phyloP scores from a whole-genome alignment of 2,329 filamentous ascomycete species.

The Arthrobotrys pseudoclavata region DNA sequence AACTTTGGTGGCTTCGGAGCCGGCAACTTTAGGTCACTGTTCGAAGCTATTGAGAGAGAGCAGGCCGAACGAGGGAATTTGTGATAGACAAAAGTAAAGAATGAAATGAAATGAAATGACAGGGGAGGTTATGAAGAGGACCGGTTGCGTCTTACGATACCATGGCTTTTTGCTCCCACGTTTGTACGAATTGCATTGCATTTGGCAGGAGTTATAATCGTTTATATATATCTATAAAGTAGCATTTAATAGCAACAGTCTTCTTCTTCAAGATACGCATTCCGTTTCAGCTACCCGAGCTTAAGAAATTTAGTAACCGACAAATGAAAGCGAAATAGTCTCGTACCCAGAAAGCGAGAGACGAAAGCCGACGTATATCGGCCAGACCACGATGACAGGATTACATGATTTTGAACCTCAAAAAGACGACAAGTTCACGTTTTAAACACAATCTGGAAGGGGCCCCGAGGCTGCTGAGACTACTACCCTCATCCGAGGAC shows the following conservation, averaged over 20 bases:
- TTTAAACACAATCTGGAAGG: too few species aligned
- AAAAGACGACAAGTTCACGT: too few species aligned
- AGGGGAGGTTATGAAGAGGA: neutral
- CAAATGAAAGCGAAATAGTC: too few species aligned
- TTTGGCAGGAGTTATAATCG: conserved; percentile 32
- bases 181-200: conserved; percentile 13
- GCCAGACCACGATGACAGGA: too few species aligned
- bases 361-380: too few species aligned
- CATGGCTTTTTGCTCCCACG: conserved; percentile 32
- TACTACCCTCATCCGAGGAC: too few species aligned
- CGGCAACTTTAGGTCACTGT: conserved; percentile 94
- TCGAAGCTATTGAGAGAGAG: conserved; percentile 94
- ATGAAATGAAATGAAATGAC: neutral
- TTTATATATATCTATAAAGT: conserved; percentile 31
- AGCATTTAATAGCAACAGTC: conserved; percentile 6
- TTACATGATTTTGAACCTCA: too few species aligned
- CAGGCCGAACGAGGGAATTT: conserved; percentile 88
- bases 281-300: too few species aligned
- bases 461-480: too few species aligned
- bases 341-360: too few species aligned
- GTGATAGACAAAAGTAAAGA: conserved; percentile 66
- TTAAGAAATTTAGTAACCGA: neutral
- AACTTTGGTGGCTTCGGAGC: conserved; percentile 93
- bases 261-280: neutral
- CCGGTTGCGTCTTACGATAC: conserved; percentile 25